Evolutionary conservation across 306 rosid genomes (phyloP).

Genomic region (apple (Malus domestica)): DNA sequence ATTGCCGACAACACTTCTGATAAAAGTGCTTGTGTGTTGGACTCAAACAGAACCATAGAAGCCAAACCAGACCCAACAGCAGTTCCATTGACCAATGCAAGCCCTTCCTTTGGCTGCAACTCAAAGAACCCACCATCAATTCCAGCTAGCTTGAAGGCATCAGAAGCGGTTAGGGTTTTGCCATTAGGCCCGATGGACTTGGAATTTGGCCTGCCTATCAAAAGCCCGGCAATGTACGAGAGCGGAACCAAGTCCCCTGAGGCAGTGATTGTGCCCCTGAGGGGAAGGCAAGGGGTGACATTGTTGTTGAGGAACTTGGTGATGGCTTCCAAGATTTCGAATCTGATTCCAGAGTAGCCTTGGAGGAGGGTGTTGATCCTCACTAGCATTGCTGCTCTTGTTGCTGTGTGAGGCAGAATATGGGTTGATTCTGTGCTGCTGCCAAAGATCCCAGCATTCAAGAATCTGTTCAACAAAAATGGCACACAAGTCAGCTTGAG

Average conservation of each 20-base stretch:
- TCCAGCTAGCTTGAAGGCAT: conserved; percentile 63
- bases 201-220: conserved; percentile 71
- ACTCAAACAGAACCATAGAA: conserved; percentile 69
- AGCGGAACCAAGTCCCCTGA: conserved; percentile 88
- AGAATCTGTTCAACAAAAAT: conserved; percentile 41
- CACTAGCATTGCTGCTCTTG: conserved; percentile 88
- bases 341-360: conserved; percentile 86
- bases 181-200: conserved; percentile 70
- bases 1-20: conserved; percentile 63
- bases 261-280: conserved; percentile 73
- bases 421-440: conserved; percentile 48
- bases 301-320: conserved; percentile 61
- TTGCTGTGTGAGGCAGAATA: conserved; percentile 55
- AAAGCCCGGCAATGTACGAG: conserved; percentile 74
- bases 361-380: conserved; percentile 89
- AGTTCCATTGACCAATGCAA: conserved; percentile 85
- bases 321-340: conserved; percentile 74
- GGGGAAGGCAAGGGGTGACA: conserved; percentile 76
- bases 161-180: conserved; percentile 37
- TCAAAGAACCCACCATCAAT: conserved; percentile 64
- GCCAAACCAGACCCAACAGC: conserved; percentile 95
- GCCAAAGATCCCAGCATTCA: conserved; percentile 91
- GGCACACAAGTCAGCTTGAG: neutral
- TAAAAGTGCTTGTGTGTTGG: conserved; percentile 53
- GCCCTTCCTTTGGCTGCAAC: conserved; percentile 84